Percentiles rank a stretch among this genome's conserved stretches.
phyloP scores from a whole-genome alignment of 495 filamentous ascomycete species.

The Paragyromitra xinjiangensis region DNA sequence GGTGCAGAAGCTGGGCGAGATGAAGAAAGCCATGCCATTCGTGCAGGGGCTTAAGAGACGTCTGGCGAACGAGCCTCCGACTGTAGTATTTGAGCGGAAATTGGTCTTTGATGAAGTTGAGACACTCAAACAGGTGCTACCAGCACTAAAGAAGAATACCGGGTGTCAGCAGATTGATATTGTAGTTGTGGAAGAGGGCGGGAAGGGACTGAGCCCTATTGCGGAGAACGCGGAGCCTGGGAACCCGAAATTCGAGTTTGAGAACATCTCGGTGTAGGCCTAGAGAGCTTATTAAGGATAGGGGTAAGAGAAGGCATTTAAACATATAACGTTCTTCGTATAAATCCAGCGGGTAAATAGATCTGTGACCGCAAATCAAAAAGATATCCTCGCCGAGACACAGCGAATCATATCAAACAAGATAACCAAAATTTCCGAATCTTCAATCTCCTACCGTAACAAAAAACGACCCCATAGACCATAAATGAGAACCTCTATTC shows the following conservation, averaged over 20 bases:
- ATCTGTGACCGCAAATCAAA: conserved; percentile 9
- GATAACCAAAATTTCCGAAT: neutral
- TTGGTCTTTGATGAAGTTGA: conserved; percentile 85
- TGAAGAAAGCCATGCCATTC: conserved; percentile 99
- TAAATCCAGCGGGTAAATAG: conserved; percentile 13
- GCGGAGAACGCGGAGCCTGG: conserved; percentile 82
- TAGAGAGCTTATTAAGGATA: neutral
- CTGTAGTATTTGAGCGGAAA: conserved; percentile 79
- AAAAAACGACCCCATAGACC: too few relatives aligned
- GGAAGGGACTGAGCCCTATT: conserved; percentile 66
- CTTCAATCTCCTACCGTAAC: too few relatives aligned
- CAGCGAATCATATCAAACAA: neutral
- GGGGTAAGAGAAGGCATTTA: neutral
- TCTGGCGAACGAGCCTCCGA: conserved; percentile 68
- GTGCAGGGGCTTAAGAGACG: conserved; percentile 85
- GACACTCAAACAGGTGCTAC: conserved; percentile 69
- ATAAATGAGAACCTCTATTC: too few relatives aligned
- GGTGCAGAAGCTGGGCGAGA: conserved; percentile 81
- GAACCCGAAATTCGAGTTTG: conserved; percentile 77
- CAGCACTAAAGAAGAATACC: conserved; percentile 70
- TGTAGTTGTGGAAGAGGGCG: conserved; percentile 73
- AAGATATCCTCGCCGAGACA: conserved; percentile 6
- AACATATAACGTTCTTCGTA: conserved; percentile 1
- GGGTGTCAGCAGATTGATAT: conserved; percentile 71
- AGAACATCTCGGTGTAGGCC: conserved; percentile 68